Evolutionary conservation across 176 grass and related monocot genomes (phyloP).

Genomic region (Avena sativa): DNA sequence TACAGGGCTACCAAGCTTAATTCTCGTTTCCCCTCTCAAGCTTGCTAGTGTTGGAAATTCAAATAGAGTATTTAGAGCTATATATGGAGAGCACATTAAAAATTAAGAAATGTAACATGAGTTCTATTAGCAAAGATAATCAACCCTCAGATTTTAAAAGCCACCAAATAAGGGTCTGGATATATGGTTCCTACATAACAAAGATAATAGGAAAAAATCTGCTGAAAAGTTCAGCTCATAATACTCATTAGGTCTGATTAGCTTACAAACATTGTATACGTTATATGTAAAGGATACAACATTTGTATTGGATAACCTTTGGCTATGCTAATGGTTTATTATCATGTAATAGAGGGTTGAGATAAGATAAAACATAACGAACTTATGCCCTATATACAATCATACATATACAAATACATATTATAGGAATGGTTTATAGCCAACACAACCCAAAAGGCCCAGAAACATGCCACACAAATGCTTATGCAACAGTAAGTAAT

Average conservation of each 20-base stretch:
- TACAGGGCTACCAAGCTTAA: neutral
- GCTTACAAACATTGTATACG: neutral
- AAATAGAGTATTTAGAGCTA: neutral
- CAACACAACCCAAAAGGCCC: neutral
- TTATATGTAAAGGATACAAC: neutral
- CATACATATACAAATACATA: neutral
- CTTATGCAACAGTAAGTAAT: neutral
- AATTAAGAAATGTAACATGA: neutral
- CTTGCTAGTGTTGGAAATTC: neutral
- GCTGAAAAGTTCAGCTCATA: neutral
- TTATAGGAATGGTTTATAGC: conserved; percentile 13
- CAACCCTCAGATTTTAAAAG: neutral
- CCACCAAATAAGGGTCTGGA: neutral
- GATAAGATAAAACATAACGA: neutral
- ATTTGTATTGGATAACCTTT: conserved; percentile 3
- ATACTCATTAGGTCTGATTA: neutral
- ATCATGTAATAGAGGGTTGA: neutral
- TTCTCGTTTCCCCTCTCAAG: neutral
- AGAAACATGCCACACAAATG: neutral
- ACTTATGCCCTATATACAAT: neutral
- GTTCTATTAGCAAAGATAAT: neutral
- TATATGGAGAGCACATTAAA: neutral
- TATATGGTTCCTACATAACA: conserved; percentile 17
- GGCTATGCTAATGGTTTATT: neutral
- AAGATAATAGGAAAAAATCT: neutral